Evolutionary conservation across 345 rosid genomes (phyloP).

Genomic region (Heritiera fomes): DNA sequence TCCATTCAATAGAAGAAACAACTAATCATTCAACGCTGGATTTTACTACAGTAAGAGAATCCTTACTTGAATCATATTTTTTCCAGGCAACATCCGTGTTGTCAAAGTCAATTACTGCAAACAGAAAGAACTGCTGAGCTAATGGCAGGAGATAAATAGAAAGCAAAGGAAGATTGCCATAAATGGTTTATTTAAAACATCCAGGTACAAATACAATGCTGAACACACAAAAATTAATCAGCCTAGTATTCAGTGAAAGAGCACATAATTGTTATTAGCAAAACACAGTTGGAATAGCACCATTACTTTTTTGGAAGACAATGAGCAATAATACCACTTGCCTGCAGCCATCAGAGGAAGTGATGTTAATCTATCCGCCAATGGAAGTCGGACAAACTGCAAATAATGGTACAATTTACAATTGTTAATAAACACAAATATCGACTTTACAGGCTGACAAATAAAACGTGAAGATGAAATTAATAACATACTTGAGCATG

Average conservation of each 20-base stretch:
- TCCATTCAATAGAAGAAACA: conserved; percentile 20
- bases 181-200: neutral
- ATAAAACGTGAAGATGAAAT: neutral
- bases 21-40: neutral
- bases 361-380: conserved; percentile 50
- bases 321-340: conserved; percentile 11
- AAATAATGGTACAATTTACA: neutral
- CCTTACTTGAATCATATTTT: conserved; percentile 64
- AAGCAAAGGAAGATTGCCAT: neutral
- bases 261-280: neutral
- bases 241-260: neutral
- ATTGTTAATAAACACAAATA: neutral
- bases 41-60: conserved; percentile 14
- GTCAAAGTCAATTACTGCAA: conserved; percentile 67
- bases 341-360: conserved; percentile 71
- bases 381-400: conserved; percentile 52
- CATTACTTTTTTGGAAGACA: neutral
- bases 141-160: neutral
- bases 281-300: neutral
- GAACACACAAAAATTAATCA: neutral
- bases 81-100: conserved; percentile 68
- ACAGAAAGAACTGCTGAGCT: conserved; percentile 20
- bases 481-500: conserved; percentile 46
- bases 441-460: neutral
- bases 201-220: neutral